Evolutionary conservation across 2,329 filamentous ascomycete species (phyloP), one percentile per base, ranked within the genome.

Genomic region (Aspergillus fijiensis): DNA sequence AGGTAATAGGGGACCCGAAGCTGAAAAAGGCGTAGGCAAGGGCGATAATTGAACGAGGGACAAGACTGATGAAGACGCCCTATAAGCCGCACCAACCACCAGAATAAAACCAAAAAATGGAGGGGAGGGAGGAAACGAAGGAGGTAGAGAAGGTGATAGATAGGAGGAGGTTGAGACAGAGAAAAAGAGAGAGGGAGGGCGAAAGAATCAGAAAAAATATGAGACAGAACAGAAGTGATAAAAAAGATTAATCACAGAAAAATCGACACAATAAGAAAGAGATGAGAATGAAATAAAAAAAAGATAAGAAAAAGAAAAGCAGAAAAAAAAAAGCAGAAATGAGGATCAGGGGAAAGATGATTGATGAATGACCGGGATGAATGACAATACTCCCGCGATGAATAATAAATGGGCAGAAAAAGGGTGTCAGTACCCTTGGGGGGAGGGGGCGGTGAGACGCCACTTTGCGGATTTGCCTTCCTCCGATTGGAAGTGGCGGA

Each of bases 201-300:
- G n/a, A 55, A 58, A 55, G 63, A 64, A 16, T 35, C 27, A 65
- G 61, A 63, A 58, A 19, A 57, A 63, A 62, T 57, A 64, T 49
- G 57, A 59, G 59, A 63, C 59, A 58, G 62, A 47, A 51, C 49
- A 42, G 49, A 47, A 58, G 50, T 53, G 47, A 12, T 58, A 50
- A 60, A 62, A 62, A 66, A 62, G 59, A 63, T 50, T 55, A 62
- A 54, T 47, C 49, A 45, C 52, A 54, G 49, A 39, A 49, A 42
- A 51, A 51, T 51, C n/a, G 21, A n/a, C 12, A 54, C 10, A 47
- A 25, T 25, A n/a, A 42, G 51, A 47, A 39, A 55, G 14, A 50
- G 21, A 49, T 31, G 49, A 65, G 52, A 62, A 63, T 49, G 23
- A 52, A 55, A 60, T 54, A 35, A 35, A 59, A 53, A 49, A 45